Conservation (phyloP, 208 protist species). For the Acanthamoeba royreba region DNA sequence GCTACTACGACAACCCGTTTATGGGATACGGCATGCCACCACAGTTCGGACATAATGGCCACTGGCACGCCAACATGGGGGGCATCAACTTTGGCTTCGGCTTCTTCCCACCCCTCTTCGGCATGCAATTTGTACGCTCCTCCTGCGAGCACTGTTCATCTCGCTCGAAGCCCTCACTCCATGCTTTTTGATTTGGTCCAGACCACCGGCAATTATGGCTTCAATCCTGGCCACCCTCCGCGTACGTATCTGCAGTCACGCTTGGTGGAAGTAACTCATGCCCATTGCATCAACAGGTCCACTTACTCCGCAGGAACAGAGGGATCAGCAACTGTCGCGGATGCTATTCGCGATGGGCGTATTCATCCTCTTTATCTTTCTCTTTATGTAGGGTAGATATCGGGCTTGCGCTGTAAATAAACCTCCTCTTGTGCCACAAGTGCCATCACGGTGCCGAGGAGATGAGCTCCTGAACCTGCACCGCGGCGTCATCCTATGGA, state of each 20-base stretch:
- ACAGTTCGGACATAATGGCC: neutral
- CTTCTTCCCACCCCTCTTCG: conserved; percentile 43
- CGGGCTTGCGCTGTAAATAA: neutral
- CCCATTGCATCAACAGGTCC: neutral
- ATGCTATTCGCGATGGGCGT: conserved; percentile 22
- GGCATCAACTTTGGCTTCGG: conserved; percentile 32
- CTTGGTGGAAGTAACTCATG: neutral
- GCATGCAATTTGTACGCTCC: conserved; percentile 28
- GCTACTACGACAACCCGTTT: neutral
- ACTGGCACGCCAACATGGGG: neutral
- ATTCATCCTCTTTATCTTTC: conserved; percentile 16
- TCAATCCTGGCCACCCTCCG: neutral
- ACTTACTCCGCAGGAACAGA: neutral
- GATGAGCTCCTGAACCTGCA: too few species aligned
- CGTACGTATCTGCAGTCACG: neutral
- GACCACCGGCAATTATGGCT: neutral
- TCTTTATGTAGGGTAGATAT: neutral
- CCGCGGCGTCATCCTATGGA: too few species aligned
- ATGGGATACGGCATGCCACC: neutral
- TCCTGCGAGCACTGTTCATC: neutral
- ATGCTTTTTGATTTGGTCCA: neutral
- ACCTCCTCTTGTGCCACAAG: too few species aligned
- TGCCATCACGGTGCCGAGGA: too few species aligned
- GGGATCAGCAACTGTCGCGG: conserved; percentile 12
- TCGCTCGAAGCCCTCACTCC: neutral